Base-by-base conservation (phyloP, 73 alveolate species). In the Blepharisma stoltei region DNA sequence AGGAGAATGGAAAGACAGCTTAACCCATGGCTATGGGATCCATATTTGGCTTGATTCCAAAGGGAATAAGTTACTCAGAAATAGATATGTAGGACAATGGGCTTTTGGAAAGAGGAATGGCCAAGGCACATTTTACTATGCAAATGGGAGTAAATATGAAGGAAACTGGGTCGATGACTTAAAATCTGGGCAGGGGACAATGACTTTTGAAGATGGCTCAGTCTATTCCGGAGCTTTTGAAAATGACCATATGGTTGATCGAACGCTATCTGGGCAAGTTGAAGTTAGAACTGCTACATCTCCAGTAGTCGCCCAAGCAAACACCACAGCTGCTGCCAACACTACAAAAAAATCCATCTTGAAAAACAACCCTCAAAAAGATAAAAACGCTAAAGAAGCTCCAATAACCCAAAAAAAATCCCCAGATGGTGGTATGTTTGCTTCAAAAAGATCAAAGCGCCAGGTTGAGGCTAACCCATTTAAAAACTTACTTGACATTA, bases 21-120 rank as follows among this genome's bases (percentile, higher is more conserved):
- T 55, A 37, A 88, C 94, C 69, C 88, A 94, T 83, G 99, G 99
- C 9, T 96, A 92, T 89, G 99, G 99, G 32, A 90, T 95, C 49
- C 98, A 96, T 84, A 89, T 96, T 49, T 96, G 99, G 99, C 95
- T 95, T 46, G 98, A 94, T 78, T 86, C 91, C 46, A 92, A 83
- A 82, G 91, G 89, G 55, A 95, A 93, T 60, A 97, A 97, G 84
- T 92, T 70, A 46, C 86, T 97, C 25, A 95, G 99, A 86, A 96
- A 96, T 91, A 83, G 99, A 73, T 96, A 96, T 92, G 98, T 95
- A 41, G 99, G 99, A 6, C 85, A 93, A 54, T 96, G 99, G 99
- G 93, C 88, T 65, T 86, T 84, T 81, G 99, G 99, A 23, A 85
- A 88, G 47, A 93, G 99, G 80, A 88, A 94, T 85, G 99, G 99